These are phyloP conservation scores for Sicyos edulis DNA, from an alignment of 306 rosid species.

Conservation along the genomic window DNA sequence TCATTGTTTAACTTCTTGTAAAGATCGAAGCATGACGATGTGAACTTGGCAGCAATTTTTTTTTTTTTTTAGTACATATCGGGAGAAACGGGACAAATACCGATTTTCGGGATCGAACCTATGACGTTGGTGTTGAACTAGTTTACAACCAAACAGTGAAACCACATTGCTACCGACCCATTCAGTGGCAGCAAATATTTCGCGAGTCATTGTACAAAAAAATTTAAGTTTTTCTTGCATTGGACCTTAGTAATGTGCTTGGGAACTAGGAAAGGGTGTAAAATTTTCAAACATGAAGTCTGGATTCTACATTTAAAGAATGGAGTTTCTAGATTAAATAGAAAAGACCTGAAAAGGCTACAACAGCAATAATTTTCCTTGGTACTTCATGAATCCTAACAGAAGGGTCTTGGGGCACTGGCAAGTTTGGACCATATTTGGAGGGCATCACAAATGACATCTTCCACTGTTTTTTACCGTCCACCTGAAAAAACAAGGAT, in stretches of 20 bases:
- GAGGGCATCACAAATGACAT: slow-evolving; percentile 96
- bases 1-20: neutral
- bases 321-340: slow-evolving; percentile 22
- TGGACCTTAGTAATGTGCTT: neutral
- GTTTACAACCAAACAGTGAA: no score
- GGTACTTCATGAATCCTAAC: slow-evolving; percentile 74
- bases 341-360: slow-evolving; percentile 77
- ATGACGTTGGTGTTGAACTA: no score
- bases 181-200: no score
- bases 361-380: slow-evolving; percentile 58
- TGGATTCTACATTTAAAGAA: neutral
- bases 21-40: neutral
- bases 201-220: neutral
- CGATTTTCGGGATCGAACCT: no score
- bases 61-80: no score
- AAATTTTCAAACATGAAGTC: neutral
- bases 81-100: no score
- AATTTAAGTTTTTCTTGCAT: neutral
- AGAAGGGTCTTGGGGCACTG: slow-evolving; percentile 74
- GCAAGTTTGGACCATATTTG: slow-evolving; percentile 66
- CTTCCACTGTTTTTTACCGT: slow-evolving; percentile 65
- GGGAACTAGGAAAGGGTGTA: neutral
- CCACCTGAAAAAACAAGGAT: slow-evolving; percentile 35
- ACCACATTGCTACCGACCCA: no score
- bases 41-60: neutral